Percentiles rank a stretch among this genome's conserved stretches.
phyloP scores from a whole-genome alignment of 1,139 yeast genomes.

The Scheffersomyces illinoinensis region DNA sequence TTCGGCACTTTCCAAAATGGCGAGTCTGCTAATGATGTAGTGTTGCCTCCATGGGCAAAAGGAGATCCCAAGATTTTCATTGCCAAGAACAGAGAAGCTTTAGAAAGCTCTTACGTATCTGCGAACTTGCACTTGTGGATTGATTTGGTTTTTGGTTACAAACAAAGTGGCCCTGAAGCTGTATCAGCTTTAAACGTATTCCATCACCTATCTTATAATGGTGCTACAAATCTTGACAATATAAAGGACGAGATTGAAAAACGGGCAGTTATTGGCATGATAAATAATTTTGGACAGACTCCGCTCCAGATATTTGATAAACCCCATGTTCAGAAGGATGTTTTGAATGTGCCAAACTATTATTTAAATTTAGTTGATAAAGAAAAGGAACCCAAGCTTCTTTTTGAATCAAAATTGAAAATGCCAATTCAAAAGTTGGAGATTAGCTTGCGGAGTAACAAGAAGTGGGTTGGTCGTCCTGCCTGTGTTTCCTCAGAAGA shows the following conservation, averaged over 20 bases:
- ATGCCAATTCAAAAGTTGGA: constrained; percentile 43
- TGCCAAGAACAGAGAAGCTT: constrained; percentile 72
- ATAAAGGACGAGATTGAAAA: constrained; percentile 73
- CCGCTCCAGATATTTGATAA: constrained; percentile 67
- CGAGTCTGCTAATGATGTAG: constrained; percentile 55
- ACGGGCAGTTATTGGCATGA: constrained; percentile 75
- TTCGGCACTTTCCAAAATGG: constrained; percentile 73
- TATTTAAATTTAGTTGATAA: constrained; percentile 29
- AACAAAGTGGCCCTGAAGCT: constrained; percentile 73
- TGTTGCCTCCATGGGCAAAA: constrained; percentile 80
- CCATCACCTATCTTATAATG: constrained; percentile 79
- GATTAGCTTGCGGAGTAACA: constrained; percentile 28
- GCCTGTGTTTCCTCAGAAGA: constrained; percentile 38
- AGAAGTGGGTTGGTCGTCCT: constrained; percentile 51
- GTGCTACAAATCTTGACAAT: constrained; percentile 73
- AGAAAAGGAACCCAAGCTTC: constrained; percentile 23
- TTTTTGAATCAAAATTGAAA: constrained; percentile 37
- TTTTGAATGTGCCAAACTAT: constrained; percentile 34
- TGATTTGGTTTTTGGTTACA: constrained; percentile 76
- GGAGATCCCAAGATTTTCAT: constrained; percentile 72
- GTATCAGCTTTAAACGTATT: constrained; percentile 68
- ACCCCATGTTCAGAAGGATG: constrained; percentile 60
- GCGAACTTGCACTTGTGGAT: constrained; percentile 78
- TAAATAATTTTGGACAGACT: constrained; percentile 89
- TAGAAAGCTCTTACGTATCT: constrained; percentile 80